Evolutionary conservation across 495 filamentous ascomycete species (phyloP).

Genomic region (Aspergillus diversus): DNA sequence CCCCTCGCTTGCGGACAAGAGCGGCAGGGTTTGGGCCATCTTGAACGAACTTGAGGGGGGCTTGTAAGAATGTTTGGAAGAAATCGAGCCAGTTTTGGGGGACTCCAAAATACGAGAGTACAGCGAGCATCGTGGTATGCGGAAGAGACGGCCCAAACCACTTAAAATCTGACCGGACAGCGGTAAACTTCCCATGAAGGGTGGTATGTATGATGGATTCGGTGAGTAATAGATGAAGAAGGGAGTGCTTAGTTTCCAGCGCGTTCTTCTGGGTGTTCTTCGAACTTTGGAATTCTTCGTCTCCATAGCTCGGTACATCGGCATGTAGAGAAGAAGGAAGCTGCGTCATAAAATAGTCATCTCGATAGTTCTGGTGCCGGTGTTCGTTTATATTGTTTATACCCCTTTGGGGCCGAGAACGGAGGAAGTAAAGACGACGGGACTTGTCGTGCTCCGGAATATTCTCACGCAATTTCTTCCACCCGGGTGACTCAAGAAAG

Average conservation of each 20-base stretch:
- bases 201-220: slow-evolving; percentile 63
- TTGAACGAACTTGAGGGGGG: slow-evolving; percentile 61
- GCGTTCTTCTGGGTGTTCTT: slow-evolving; percentile 38
- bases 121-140: slow-evolving; percentile 59
- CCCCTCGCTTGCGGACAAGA: slow-evolving; percentile 55
- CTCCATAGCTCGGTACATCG: slow-evolving; percentile 37
- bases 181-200: slow-evolving; percentile 61
- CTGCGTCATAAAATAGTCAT: slow-evolving; percentile 60
- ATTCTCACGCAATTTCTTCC: slow-evolving; percentile 37
- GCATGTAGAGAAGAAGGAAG: slow-evolving; percentile 35
- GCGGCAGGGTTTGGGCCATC: slow-evolving; percentile 49
- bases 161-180: slow-evolving; percentile 63
- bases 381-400: slow-evolving; percentile 35
- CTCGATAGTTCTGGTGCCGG: slow-evolving; percentile 44
- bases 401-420: slow-evolving; percentile 12
- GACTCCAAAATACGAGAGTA: slow-evolving; percentile 64
- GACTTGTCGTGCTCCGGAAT: slow-evolving; percentile 50
- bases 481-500: slow-evolving; percentile 40
- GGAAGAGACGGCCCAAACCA: slow-evolving; percentile 65
- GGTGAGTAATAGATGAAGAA: slow-evolving; percentile 63
- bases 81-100: slow-evolving; percentile 62
- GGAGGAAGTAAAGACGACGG: slow-evolving; percentile 54
- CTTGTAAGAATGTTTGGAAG: slow-evolving; percentile 62
- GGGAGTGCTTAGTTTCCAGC: slow-evolving; percentile 60
- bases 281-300: slow-evolving; percentile 31